Base-by-base conservation (phyloP, 2,329 filamentous ascomycete species). In the Cadophora sp. region DNA sequence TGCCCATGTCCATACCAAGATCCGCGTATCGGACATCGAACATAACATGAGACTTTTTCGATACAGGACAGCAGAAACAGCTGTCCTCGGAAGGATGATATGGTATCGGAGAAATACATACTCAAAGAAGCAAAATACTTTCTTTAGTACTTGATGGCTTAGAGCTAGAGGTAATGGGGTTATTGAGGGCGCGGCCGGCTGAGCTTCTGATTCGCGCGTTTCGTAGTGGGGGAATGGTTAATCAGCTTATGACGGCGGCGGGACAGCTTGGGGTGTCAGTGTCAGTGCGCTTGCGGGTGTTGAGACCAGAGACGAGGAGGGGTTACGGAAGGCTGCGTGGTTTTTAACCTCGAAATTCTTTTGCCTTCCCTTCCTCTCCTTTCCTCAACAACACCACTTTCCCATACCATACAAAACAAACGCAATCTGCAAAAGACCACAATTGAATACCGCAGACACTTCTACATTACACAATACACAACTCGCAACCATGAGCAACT, bases 401-500 rank as follows among this genome's bases (percentile, higher is more conserved):
- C 43, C 43, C 43, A 46, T 46, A 46, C 34, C 51, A 64, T 4
- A n/a, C 53, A 46, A 50, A 31, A n/a, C 53, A 46, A 50, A 31
- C 55, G 59, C 53, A 24, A 19, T 65, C 40, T 24, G n/a, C 51
- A n/a, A n/a, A 56, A 48, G 22, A 46, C 29, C 26, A 37, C 40
- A 26, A 19, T 22, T 31, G 19, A 31, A 37, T 31, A n/a, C 55
- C 26, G 37, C 34, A 56, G 19, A 34, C 29, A 14, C 43, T 46
- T 46, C 19, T 22, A 46, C 53, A 34, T 19, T 16, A 51, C 63
- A 31, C 63, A n/a, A 24, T 26, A 61, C 29, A 65, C 31, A 71
- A 69, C 43, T 64, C 61, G 64, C 71, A 72, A 76, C 71, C 69
- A 97, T 97, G 94, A 83, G 93, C 83, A 91, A 85, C 83, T 93